Percentiles rank a stretch among this genome's conserved stretches.
Conservation (phyloP, 1,139 yeast species). For the Saccharomycopsis hybrid region DNA sequence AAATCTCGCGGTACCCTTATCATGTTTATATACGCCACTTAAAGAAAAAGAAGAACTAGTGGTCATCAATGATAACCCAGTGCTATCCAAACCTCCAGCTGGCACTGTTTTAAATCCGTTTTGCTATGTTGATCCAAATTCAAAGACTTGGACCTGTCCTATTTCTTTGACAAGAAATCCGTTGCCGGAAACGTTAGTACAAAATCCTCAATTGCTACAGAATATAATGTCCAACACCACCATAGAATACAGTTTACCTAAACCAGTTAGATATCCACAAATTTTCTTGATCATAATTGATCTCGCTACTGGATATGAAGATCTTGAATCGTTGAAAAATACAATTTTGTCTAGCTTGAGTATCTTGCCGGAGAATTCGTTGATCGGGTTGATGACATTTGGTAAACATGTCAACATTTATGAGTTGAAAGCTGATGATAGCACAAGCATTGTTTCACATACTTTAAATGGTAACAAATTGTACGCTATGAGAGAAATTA, state of each 20-base stretch:
- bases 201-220: constrained; percentile 27
- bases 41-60: constrained; percentile 43
- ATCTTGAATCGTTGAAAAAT: constrained; percentile 51
- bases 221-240: constrained; percentile 32
- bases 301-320: constrained; percentile 47
- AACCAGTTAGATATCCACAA: constrained; percentile 38
- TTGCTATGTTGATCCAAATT: constrained; percentile 35
- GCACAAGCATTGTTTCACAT: constrained; percentile 30
- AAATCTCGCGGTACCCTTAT: constrained; percentile 54
- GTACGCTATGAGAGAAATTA: constrained; percentile 46
- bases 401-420: constrained; percentile 64
- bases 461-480: constrained; percentile 57
- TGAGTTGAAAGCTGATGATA: constrained; percentile 34
- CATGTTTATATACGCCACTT: constrained; percentile 62
- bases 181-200: constrained; percentile 33
- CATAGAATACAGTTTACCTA: constrained; percentile 53
- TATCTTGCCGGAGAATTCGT: constrained; percentile 53
- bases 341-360: constrained; percentile 46
- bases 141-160: constrained; percentile 57
- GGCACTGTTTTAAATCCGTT: constrained; percentile 57
- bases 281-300: constrained; percentile 64
- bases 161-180: constrained; percentile 53
- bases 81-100: constrained; percentile 49
- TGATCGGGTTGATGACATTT: constrained; percentile 52
- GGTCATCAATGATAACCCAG: constrained; percentile 36